Conservation (phyloP, 2,329 filamentous ascomycete species). For the Aspergillus alliaceus region DNA sequence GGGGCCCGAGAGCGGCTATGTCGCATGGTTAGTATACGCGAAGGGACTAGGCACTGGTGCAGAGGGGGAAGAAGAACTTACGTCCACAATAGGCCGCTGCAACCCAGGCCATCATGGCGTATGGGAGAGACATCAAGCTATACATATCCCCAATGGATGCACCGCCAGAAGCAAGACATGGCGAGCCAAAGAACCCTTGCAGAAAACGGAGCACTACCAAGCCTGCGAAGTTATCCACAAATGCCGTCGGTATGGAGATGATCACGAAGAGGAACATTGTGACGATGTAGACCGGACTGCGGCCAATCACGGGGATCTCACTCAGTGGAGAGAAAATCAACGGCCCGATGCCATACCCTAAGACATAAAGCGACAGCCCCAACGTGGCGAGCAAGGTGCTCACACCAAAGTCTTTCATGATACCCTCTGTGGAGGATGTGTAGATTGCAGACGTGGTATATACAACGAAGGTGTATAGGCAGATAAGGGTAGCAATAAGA, state of each 20-base stretch:
- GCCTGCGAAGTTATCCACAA: slow-evolving; percentile 49
- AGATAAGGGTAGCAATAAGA: slow-evolving; percentile 30
- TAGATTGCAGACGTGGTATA: slow-evolving; percentile 57
- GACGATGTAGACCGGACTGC: slow-evolving; percentile 49
- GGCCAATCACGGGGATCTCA: slow-evolving; percentile 58
- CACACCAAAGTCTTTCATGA: slow-evolving; percentile 46
- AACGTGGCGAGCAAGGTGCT: slow-evolving; percentile 52
- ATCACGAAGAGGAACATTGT: slow-evolving; percentile 60
- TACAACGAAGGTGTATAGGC: slow-evolving; percentile 39
- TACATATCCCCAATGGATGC: slow-evolving; percentile 45
- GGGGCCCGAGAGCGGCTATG: slow-evolving; percentile 54
- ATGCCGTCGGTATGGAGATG: slow-evolving; percentile 50
- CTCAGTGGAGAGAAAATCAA: slow-evolving; percentile 65
- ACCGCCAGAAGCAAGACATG: slow-evolving; percentile 3
- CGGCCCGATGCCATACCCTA: slow-evolving; percentile 64
- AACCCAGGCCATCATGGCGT: slow-evolving; percentile 54
- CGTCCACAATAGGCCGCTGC: no score
- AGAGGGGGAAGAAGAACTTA: slow-evolving; percentile 52
- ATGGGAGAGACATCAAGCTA: background rate
- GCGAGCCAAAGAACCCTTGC: slow-evolving; percentile 53
- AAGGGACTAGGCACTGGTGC: slow-evolving; percentile 47
- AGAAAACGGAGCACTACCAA: slow-evolving; percentile 58
- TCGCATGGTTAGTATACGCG: no score
- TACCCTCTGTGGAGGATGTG: background rate
- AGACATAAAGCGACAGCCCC: slow-evolving; percentile 63